Conservation (phyloP, 257 asterid genomes). For the Solanum gracilifrons region DNA sequence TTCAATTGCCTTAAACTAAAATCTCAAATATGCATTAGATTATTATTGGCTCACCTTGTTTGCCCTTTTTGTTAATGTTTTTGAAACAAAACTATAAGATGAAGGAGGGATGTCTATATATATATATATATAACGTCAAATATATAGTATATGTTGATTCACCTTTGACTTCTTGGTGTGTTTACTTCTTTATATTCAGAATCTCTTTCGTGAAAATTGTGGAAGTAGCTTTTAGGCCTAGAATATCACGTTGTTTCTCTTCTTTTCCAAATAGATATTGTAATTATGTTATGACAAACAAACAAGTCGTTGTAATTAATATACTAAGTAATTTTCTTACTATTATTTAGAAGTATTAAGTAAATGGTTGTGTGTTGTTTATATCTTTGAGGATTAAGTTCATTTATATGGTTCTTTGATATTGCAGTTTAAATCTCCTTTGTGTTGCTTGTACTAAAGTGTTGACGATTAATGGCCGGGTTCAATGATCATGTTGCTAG, state of each 20-base stretch:
- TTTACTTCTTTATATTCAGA: background rate
- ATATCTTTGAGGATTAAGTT: conserved; percentile 1
- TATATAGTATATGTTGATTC: background rate
- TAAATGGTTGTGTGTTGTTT: background rate
- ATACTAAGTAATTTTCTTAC: background rate
- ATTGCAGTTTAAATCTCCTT: background rate
- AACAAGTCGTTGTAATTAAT: background rate
- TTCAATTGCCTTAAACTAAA: background rate
- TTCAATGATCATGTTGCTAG: conserved; percentile 50
- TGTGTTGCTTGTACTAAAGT: background rate
- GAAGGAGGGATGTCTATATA: background rate
- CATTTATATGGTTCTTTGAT: background rate
- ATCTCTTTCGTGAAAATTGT: background rate
- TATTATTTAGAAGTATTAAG: background rate
- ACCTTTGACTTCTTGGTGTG: background rate
- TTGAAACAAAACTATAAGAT: background rate
- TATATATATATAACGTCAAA: background rate
- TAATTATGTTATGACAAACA: background rate
- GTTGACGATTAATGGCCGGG: conserved; percentile 34
- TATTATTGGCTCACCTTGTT: background rate
- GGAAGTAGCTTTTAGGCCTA: background rate
- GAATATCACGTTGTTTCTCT: background rate
- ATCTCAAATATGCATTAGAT: background rate
- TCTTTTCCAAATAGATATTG: background rate
- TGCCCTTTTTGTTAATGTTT: background rate